phyloP scores from a whole-genome alignment of 805 yeast genomes.

The Metschnikowia noctiluminum region DNA sequence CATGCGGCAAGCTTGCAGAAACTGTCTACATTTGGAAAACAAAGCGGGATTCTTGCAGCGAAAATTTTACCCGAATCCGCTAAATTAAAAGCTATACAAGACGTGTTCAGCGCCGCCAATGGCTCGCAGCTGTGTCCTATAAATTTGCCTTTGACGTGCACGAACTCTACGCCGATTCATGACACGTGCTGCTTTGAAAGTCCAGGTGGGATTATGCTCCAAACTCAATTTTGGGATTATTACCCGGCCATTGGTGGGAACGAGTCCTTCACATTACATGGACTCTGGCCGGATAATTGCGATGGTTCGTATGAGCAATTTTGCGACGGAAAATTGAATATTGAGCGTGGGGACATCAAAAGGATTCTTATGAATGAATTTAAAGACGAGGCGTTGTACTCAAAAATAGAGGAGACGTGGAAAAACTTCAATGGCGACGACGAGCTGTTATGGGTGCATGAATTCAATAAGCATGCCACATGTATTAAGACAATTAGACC shows the following conservation, averaged over 20 bases:
- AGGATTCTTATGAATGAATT: conserved; percentile 27
- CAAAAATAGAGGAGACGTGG: conserved; percentile 26
- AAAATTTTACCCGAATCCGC: not conserved
- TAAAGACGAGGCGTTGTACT: conserved; percentile 23
- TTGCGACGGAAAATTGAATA: conserved; percentile 32
- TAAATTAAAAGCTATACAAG: not conserved
- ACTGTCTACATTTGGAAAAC: not conserved
- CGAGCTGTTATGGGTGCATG: conserved; percentile 40
- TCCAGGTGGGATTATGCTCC: conserved; percentile 39
- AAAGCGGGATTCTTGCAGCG: not conserved
- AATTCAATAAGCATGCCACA: conserved; percentile 45
- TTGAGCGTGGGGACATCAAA: conserved; percentile 20
- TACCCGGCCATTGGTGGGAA: conserved; percentile 31
- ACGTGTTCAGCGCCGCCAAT: not conserved
- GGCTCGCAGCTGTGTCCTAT: conserved; percentile 12
- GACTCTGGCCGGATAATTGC: conserved; percentile 44
- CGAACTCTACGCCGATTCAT: conserved; percentile 47
- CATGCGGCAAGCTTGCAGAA: conserved; percentile 1
- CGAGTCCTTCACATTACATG: conserved; percentile 41
- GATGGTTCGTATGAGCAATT: conserved; percentile 38
- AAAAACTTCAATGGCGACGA: conserved; percentile 34
- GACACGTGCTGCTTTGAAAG: conserved; percentile 48
- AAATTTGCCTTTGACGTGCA: conserved; percentile 53
- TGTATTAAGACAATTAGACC: conserved; percentile 41
- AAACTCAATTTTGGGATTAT: conserved; percentile 43